Evolutionary conservation across 768 basidiomycete genomes (phyloP).

Genomic region (Clitopilus passeckerianus): DNA sequence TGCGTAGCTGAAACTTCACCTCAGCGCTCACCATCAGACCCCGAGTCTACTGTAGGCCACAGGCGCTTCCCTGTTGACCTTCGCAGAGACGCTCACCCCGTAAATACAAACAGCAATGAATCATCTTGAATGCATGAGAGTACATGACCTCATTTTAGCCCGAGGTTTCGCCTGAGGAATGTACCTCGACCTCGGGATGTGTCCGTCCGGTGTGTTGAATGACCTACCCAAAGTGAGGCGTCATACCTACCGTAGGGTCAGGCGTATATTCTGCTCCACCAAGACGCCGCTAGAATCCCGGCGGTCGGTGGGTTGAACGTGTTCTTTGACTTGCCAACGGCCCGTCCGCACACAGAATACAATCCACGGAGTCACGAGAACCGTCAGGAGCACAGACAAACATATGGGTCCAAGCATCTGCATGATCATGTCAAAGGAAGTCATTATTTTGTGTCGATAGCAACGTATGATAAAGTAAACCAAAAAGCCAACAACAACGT

Average conservation of each 20-base stretch:
- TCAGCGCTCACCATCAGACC: background rate
- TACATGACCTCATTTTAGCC: too few relatives aligned
- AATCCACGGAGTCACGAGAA: background rate
- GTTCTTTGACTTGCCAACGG: too few relatives aligned
- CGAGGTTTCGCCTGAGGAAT: too few relatives aligned
- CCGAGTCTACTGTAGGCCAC: background rate
- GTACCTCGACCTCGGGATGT: too few relatives aligned
- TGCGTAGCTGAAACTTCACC: background rate
- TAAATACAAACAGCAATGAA: background rate
- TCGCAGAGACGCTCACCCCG: background rate
- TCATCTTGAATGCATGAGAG: too few relatives aligned
- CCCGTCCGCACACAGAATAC: background rate
- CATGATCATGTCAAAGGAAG: background rate
- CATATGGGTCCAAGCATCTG: background rate
- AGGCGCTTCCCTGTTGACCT: background rate
- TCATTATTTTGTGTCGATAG: background rate
- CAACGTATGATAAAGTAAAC: background rate
- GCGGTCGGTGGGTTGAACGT: too few relatives aligned
- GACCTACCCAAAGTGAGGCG: too few relatives aligned
- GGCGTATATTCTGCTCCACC: too few relatives aligned
- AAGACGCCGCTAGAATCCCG: too few relatives aligned
- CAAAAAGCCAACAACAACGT: background rate
- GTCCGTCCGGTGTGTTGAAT: too few relatives aligned
- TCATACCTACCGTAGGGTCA: too few relatives aligned
- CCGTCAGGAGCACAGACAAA: background rate